Conservation (phyloP, 169 alveolate genomes). For the Cryptosporidium canis region DNA sequence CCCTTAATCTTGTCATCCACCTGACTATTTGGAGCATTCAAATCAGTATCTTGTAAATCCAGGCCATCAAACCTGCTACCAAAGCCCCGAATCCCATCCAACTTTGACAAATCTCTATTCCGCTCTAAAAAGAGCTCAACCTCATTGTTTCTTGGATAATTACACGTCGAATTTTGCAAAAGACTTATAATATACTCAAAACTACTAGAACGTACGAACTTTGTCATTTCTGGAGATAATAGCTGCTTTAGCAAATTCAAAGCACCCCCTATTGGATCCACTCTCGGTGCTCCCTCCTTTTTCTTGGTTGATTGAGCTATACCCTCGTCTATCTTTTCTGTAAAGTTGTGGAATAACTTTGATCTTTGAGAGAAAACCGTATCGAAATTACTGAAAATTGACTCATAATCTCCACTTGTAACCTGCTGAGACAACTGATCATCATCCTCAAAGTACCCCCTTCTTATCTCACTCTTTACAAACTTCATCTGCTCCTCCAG, state of each 20-base stretch:
- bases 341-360: not conserved
- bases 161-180: constrained; percentile 51
- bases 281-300: not conserved
- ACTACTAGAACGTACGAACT: constrained; percentile 28
- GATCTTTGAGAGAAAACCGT: constrained; percentile 1
- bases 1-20: constrained; percentile 15
- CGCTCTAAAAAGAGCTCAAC: not conserved
- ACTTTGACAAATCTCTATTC: not conserved
- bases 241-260: constrained; percentile 19
- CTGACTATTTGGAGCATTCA: not conserved
- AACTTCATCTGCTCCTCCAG: not conserved
- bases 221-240: constrained; percentile 40
- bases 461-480: constrained; percentile 32
- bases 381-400: constrained; percentile 34
- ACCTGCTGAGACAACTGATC: not conserved
- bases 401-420: constrained; percentile 10
- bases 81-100: not conserved
- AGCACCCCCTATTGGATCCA: not conserved
- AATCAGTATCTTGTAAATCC: not conserved
- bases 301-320: not conserved
- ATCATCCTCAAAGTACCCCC: constrained; percentile 38
- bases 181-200: constrained; percentile 1
- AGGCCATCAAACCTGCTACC: not conserved
- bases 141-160: constrained; percentile 1
- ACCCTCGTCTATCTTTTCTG: not conserved